phyloP scores from a whole-genome alignment of 805 yeast genomes.

The Hanseniaspora valbyensis region DNA sequence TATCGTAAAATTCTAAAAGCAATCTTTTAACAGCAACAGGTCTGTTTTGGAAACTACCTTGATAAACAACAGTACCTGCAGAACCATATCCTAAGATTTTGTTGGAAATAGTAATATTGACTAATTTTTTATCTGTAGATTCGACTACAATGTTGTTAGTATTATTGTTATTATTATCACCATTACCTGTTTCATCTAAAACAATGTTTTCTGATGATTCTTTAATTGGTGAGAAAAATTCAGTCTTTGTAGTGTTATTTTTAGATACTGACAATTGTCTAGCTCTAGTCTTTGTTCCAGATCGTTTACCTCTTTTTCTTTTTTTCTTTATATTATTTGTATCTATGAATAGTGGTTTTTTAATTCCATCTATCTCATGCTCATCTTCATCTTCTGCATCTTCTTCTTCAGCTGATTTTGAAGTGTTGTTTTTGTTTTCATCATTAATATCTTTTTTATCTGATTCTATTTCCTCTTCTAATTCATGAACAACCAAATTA shows the following conservation, averaged over 20 bases:
- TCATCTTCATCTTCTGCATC: constrained; percentile 12
- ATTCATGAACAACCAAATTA: too few species aligned
- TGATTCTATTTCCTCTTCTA: too few species aligned
- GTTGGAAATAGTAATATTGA: constrained; percentile 53
- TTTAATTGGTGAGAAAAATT: constrained; percentile 17
- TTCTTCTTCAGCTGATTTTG: constrained; percentile 7
- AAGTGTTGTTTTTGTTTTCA: neutral
- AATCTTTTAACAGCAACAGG: constrained; percentile 94
- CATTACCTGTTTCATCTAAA: constrained; percentile 76
- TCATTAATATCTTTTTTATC: too few species aligned
- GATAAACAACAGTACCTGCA: constrained; percentile 89
- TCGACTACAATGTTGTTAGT: constrained; percentile 15
- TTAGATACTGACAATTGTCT: constrained; percentile 7
- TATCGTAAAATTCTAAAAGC: constrained; percentile 84
- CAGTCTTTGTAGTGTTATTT: constrained; percentile 14
- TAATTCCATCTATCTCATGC: neutral
- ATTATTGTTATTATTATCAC: constrained; percentile 27
- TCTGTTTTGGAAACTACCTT: constrained; percentile 80
- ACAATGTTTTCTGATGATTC: constrained; percentile 17
- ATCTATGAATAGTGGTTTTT: constrained; percentile 5
- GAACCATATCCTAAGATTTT: constrained; percentile 88
- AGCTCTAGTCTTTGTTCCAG: constrained; percentile 15
- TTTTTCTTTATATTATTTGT: neutral
- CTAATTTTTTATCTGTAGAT: constrained; percentile 29
- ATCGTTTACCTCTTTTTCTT: constrained; percentile 16